A percentile compares a stretch with the other conserved stretches of the same genome.
Evolutionary conservation across 2,329 filamentous ascomycete genomes (phyloP).

Genomic region (Gnomoniopsis smithogilvyi): DNA sequence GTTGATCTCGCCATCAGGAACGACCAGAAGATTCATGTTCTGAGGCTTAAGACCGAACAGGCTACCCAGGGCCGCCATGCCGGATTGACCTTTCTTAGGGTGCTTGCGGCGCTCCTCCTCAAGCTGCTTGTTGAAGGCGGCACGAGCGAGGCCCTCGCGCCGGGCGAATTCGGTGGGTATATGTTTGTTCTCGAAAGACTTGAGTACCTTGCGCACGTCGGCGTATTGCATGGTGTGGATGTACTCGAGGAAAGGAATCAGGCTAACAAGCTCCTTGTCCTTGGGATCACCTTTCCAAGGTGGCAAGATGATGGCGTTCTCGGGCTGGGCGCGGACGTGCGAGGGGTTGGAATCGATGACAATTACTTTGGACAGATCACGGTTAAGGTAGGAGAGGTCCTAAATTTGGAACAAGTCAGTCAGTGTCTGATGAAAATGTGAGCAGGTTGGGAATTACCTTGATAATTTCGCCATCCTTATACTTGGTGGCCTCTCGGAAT

Average conservation of each 20-base stretch:
- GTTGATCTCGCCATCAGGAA: conserved; percentile 64
- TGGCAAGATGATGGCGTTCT: conserved; percentile 88
- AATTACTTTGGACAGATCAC: conserved; percentile 91
- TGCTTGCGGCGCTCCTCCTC: conserved; percentile 64
- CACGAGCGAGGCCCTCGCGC: conserved; percentile 79
- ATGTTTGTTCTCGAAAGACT: conserved; percentile 83
- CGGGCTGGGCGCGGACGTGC: conserved; percentile 87
- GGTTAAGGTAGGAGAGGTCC: conserved; percentile 97
- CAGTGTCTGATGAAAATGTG: conserved; percentile 7
- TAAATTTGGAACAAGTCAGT: conserved; percentile 35
- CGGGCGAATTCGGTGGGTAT: conserved; percentile 89
- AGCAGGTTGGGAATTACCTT: conserved; percentile 58
- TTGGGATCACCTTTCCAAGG: conserved; percentile 83
- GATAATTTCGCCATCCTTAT: conserved; percentile 92
- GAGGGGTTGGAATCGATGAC: conserved; percentile 83
- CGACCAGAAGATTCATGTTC: conserved; percentile 59
- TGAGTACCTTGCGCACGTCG: conserved; percentile 82
- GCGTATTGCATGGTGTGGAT: conserved; percentile 88
- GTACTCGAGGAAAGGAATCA: conserved; percentile 97
- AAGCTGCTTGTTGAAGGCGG: conserved; percentile 78
- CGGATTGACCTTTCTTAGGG: conserved; percentile 47
- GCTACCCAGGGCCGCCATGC: conserved; percentile 66
- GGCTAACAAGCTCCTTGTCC: conserved; percentile 80
- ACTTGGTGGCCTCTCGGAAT: conserved; percentile 94
- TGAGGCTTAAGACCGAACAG: conserved; percentile 75